phyloP scores from a whole-genome alignment of 2,329 filamentous ascomycete genomes.

The Cytospora schulzeri region DNA sequence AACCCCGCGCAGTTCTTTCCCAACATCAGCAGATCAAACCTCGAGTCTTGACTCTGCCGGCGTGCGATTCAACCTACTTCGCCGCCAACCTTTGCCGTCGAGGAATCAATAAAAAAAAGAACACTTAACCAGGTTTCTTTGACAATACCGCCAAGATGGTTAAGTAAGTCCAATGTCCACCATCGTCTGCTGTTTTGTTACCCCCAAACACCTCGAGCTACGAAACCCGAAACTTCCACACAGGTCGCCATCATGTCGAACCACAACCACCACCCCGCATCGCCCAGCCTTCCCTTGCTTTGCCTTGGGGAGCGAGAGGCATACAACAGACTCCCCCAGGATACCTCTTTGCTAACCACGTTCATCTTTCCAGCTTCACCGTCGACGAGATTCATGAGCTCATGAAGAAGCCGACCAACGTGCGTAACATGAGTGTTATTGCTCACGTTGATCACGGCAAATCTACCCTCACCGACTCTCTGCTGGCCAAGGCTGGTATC shows the following conservation, averaged over 20 bases:
- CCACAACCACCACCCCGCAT: not conserved
- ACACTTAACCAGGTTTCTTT: constrained; percentile 36
- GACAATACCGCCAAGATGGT: constrained; percentile 94
- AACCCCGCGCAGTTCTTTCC: constrained; percentile 27
- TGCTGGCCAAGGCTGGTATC: constrained; percentile 99
- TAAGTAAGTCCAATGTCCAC: constrained; percentile 72
- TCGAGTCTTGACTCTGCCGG: constrained; percentile 25
- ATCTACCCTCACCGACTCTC: constrained; percentile 98
- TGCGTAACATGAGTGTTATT: constrained; percentile 83
- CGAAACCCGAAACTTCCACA: not conserved
- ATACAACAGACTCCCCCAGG: constrained; percentile 34
- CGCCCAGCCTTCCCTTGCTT: too few relatives aligned
- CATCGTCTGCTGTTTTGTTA: not conserved
- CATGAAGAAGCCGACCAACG: constrained; percentile 79
- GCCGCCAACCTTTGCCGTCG: constrained; percentile 27
- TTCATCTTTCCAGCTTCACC: constrained; percentile 76
- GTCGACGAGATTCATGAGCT: constrained; percentile 82
- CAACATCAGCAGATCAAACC: constrained; percentile 24
- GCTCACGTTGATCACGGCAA: constrained; percentile 99
- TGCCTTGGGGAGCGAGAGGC: not conserved
- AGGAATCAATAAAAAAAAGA: constrained; percentile 31
- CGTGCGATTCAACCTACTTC: constrained; percentile 22
- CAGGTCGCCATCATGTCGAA: not conserved
- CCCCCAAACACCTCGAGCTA: not conserved
- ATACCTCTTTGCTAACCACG: constrained; percentile 50